Evolutionary conservation across 2,329 filamentous ascomycete species (phyloP).

Genomic region (Helminthosporium solani): DNA sequence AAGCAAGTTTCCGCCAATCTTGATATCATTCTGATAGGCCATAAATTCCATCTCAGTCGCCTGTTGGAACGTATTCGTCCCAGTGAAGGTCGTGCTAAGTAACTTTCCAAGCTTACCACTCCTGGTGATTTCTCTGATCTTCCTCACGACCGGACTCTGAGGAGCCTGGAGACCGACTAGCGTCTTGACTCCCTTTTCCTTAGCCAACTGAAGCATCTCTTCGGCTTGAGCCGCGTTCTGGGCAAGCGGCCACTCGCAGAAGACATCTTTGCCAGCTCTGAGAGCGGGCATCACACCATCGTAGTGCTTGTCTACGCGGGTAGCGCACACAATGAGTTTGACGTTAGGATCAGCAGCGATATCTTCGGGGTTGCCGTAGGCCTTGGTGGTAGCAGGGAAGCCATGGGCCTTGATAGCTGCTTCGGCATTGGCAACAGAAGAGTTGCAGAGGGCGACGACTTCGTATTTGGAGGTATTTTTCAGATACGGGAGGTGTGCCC

Average conservation of each 20-base stretch:
- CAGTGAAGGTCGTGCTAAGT: slow-evolving; percentile 31
- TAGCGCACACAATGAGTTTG: slow-evolving; percentile 48
- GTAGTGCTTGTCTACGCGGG: slow-evolving; percentile 46
- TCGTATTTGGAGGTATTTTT: slow-evolving; percentile 41
- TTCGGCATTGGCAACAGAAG: slow-evolving; percentile 41
- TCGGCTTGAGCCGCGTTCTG: slow-evolving; percentile 40
- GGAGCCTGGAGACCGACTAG: slow-evolving; percentile 50
- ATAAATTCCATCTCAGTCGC: slow-evolving; percentile 21
- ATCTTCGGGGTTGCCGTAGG: slow-evolving; percentile 47
- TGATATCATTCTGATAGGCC: slow-evolving; percentile 52
- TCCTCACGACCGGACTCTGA: slow-evolving; percentile 38
- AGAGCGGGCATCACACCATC: slow-evolving; percentile 43
- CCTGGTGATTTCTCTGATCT: slow-evolving; percentile 44
- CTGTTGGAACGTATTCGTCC: slow-evolving; percentile 13
- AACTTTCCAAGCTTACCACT: slow-evolving; percentile 47
- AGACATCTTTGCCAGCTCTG: slow-evolving; percentile 51
- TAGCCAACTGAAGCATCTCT: slow-evolving; percentile 44
- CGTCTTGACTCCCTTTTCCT: slow-evolving; percentile 42
- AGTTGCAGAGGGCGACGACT: slow-evolving; percentile 52
- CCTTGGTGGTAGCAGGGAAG: slow-evolving; percentile 42
- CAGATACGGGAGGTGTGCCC: slow-evolving; percentile 42
- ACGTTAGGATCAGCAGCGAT: slow-evolving; percentile 48
- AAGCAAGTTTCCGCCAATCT: slow-evolving; percentile 44
- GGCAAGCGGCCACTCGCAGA: slow-evolving; percentile 51
- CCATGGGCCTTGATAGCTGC: slow-evolving; percentile 44